These are phyloP conservation scores for Trichoderma atrobrunneum DNA, from an alignment of 2,329 filamentous ascomycete genomes.

Conservation along the genomic window DNA sequence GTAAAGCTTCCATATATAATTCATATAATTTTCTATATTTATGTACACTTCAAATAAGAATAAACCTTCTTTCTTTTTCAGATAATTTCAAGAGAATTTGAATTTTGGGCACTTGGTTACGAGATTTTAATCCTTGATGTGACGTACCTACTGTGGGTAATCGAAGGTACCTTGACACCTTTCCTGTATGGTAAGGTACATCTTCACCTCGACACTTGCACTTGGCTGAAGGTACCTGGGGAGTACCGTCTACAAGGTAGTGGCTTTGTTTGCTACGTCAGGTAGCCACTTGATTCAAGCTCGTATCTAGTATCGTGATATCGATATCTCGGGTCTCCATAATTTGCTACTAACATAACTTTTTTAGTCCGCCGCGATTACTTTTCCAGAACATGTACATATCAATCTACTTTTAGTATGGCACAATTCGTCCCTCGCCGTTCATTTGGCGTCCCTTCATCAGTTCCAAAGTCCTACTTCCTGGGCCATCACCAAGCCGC, in stretches of 20 bases:
- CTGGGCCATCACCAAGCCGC: conserved; percentile 88
- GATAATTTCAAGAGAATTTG: accelerated
- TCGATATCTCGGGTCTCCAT: background rate
- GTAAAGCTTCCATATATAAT: background rate
- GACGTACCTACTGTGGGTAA: background rate
- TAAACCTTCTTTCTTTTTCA: background rate
- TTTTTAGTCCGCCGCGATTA: background rate
- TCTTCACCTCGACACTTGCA: background rate
- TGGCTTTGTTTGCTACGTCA: background rate
- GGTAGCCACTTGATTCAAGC: background rate
- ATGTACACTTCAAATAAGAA: background rate
- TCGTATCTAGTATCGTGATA: background rate
- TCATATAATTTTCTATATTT: background rate
- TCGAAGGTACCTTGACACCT: background rate
- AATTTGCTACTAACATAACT: background rate
- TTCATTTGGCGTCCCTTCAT: conserved; percentile 67
- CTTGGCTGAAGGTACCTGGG: background rate
- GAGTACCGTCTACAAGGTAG: background rate
- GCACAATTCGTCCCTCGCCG: conserved; percentile 67
- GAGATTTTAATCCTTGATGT: background rate
- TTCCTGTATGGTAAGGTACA: background rate
- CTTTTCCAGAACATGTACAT: background rate
- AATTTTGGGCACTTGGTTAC: background rate
- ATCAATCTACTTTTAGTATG: conserved; percentile 1
- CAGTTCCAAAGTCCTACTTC: conserved; percentile 86